Conservation (phyloP, 495 filamentous ascomycete genomes). For the Xylaria intraflava region DNA sequence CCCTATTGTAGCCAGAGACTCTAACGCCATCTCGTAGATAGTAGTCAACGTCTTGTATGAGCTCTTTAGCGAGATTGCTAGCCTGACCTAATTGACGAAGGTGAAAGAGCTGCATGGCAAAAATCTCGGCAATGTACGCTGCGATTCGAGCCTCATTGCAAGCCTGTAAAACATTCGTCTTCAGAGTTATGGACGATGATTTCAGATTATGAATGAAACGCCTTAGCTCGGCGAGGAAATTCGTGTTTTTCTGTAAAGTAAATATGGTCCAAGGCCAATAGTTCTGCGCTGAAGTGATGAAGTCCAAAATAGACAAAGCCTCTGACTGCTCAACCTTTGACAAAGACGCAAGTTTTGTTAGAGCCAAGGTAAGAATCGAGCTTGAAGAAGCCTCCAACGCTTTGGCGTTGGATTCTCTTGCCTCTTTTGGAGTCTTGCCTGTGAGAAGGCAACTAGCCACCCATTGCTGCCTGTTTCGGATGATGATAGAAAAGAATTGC, state of each 20-base stretch:
- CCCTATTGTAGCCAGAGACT: slow-evolving; percentile 72
- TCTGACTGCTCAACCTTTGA: slow-evolving; percentile 54
- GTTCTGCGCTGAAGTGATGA: slow-evolving; percentile 78
- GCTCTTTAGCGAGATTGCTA: slow-evolving; percentile 53
- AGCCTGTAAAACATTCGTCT: slow-evolving; percentile 42
- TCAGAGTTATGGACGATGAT: slow-evolving; percentile 39
- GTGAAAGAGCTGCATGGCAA: slow-evolving; percentile 86
- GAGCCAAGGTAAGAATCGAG: slow-evolving; percentile 67
- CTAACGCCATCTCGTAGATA: slow-evolving; percentile 66
- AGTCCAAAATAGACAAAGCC: slow-evolving; percentile 70
- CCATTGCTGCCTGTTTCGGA: slow-evolving; percentile 91
- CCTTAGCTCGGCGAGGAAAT: slow-evolving; percentile 63
- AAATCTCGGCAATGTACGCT: slow-evolving; percentile 74
- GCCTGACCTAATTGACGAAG: slow-evolving; percentile 64
- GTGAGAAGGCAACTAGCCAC: slow-evolving; percentile 89
- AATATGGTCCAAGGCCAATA: slow-evolving; percentile 88
- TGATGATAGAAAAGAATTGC: slow-evolving; percentile 78
- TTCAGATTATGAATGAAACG: slow-evolving; percentile 59
- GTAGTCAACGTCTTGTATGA: slow-evolving; percentile 70
- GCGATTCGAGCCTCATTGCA: slow-evolving; percentile 64
- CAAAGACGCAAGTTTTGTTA: slow-evolving; percentile 66
- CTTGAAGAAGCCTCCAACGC: slow-evolving; percentile 41
- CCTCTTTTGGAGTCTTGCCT: slow-evolving; percentile 71
- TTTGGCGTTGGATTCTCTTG: slow-evolving; percentile 50
- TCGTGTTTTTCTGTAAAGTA: slow-evolving; percentile 62